Percentiles rank a stretch among this genome's conserved stretches.
Evolutionary conservation across 805 yeast genomes (phyloP).

Genomic region (Candida tibetensis): DNA sequence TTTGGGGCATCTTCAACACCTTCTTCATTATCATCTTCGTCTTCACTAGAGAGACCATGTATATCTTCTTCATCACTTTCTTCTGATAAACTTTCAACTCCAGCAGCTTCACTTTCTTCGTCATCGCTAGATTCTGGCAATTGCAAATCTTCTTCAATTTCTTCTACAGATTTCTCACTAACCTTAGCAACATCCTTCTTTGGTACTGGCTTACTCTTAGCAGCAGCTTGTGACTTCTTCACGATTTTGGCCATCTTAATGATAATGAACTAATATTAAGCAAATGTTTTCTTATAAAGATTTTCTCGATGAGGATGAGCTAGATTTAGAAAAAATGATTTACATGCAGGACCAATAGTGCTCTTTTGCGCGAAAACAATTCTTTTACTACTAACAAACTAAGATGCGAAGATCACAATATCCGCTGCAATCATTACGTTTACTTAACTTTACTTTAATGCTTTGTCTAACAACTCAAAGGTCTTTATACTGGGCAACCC

Average conservation of each 20-base stretch:
- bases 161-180: conserved; percentile 20
- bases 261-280: not conserved
- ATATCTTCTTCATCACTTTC: conserved; percentile 24
- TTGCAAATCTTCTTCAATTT: conserved; percentile 21
- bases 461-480: conserved; percentile 40
- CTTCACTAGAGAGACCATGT: conserved; percentile 19
- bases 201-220: conserved; percentile 7
- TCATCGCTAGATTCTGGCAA: conserved; percentile 14
- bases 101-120: conserved; percentile 11
- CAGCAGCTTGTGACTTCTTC: conserved; percentile 4
- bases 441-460: not conserved
- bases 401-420: not conserved
- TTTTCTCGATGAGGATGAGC: conserved; percentile 10
- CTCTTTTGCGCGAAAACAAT: no score
- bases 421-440: not conserved
- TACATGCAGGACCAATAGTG: conserved; percentile 5
- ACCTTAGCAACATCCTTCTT: conserved; percentile 19
- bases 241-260: conserved; percentile 5
- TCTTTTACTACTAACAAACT: no score
- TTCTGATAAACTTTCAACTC: conserved; percentile 15
- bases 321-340: not conserved
- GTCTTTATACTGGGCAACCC: conserved; percentile 77
- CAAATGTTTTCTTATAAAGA: conserved; percentile 1
- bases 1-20: conserved; percentile 22
- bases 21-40: conserved; percentile 23